Base-by-base conservation (phyloP, 305 asterid genomes). In the Fraxinus albicans region DNA sequence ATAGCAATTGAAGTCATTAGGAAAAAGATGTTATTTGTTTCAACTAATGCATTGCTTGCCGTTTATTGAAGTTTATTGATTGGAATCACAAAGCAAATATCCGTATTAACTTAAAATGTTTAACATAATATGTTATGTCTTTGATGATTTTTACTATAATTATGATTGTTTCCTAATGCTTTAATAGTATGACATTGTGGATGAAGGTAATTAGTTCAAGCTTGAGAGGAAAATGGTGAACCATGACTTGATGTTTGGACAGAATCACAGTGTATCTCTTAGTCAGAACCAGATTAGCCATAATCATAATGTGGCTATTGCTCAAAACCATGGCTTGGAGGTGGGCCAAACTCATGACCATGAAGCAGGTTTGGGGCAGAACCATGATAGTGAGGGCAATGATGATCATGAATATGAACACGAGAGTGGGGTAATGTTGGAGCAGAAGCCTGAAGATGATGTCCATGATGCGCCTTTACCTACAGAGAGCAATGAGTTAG, bases 221-320 rank as follows among this genome's bases (percentile, higher is more conserved):
- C 47, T 33, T 31, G 75, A 55, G 83, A 35, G 55, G 75, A 84
- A 42, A 83, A 92, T 91, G 97, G 91, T 81, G n/a, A 90, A 89
- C 86, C 92, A 90, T 69, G 96, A 93, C 8, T 78, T 90, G 85
- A 76, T 90, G 79, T 89, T 89, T 38, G 95, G 94, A 44, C 91
- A 89, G 83, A 90, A 85, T 44, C 91, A 84, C 34, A 75, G 74
- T 73, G 85, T 84, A 65, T 83, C 88, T 60, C 90, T 89, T 77
- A 89, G 85, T 76, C 93, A 91, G 84, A 90, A 25, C 86, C 97
- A 89, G 87, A 90, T 92, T 35, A 91, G 89, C 84, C 93, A 87
- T 75, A 90, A 87, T 80, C 96, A 90, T 63, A 86, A 82, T 86
- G 31, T 89, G 17, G 86, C 78, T 77, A 87, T 90, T 81, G 86